Evolutionary conservation across 306 rosid species (phyloP).

Genomic region (Lithocarpus polystachyus): DNA sequence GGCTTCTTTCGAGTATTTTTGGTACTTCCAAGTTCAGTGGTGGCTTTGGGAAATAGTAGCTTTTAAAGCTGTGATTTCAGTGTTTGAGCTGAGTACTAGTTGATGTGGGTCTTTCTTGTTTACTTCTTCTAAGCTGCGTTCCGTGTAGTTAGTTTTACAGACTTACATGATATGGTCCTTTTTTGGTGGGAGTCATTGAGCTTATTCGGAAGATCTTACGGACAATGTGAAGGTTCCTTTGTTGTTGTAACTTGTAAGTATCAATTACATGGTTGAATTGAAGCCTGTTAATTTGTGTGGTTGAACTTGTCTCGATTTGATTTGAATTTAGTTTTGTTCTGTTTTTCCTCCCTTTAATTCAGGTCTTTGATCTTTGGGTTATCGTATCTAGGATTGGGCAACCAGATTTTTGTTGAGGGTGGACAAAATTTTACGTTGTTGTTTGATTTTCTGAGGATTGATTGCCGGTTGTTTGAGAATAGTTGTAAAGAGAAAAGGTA

Average conservation of each 20-base stretch:
- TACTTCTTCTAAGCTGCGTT: conserved; percentile 7
- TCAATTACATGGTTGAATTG: too few species aligned
- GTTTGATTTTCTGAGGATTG: conserved; percentile 19
- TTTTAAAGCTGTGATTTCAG: conserved; percentile 46
- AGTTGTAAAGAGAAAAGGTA: conserved; percentile 3
- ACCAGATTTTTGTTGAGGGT: conserved; percentile 2
- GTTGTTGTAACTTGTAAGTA: not conserved
- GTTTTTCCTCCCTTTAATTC: not conserved
- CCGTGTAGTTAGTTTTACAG: conserved; percentile 5
- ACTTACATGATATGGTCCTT: conserved; percentile 3
- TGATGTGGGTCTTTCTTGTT: conserved; percentile 25
- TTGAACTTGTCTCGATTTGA: conserved; percentile 1
- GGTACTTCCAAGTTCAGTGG: conserved; percentile 55
- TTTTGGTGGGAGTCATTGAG: conserved; percentile 1
- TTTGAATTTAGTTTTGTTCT: conserved; percentile 9
- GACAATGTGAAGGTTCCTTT: conserved; percentile 17
- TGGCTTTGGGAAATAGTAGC: conserved; percentile 77
- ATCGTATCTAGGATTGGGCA: conserved; percentile 16
- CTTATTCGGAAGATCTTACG: not conserved
- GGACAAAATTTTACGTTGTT: conserved; percentile 23
- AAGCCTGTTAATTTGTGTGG: too few species aligned
- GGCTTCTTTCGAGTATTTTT: conserved; percentile 51
- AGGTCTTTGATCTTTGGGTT: conserved; percentile 10
- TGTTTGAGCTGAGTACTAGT: conserved; percentile 27
- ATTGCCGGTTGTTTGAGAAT: conserved; percentile 17